Percentiles rank a stretch among this genome's conserved stretches.
Evolutionary conservation across 371 early-diverging fungal genomes (phyloP).

Genomic region (Amoeboradix gromovi): DNA sequence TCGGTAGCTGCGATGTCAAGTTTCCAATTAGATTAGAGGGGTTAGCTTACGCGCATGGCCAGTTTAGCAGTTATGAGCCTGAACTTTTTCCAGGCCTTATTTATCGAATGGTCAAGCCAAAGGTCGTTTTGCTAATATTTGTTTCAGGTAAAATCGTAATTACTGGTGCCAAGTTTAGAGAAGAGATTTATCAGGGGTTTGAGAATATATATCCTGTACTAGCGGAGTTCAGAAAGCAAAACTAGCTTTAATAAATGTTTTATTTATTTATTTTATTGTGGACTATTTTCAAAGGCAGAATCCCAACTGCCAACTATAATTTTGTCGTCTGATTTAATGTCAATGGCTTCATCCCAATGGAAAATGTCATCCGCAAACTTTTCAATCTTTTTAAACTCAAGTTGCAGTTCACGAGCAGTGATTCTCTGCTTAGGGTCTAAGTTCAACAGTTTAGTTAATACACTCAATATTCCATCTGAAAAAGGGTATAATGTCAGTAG

Average conservation of each 20-base stretch:
- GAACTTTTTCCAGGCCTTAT: slow-evolving; percentile 99
- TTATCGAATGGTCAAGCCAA: slow-evolving; percentile 99
- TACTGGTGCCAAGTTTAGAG: slow-evolving; percentile 95
- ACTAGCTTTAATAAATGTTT: not conserved
- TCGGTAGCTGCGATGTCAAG: slow-evolving; percentile 96
- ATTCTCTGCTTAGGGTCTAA: not conserved
- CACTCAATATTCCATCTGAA: not conserved
- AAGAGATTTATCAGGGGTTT: slow-evolving; percentile 98
- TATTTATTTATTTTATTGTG: not conserved
- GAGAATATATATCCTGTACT: slow-evolving; percentile 96
- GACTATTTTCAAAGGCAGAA: not conserved
- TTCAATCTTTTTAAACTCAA: not conserved
- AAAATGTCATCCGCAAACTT: not conserved
- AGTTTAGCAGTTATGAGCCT: slow-evolving; percentile 96
- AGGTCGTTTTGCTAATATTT: slow-evolving; percentile 97
- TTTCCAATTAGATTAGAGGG: slow-evolving; percentile 99
- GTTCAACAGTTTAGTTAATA: not conserved
- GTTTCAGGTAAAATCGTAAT: slow-evolving; percentile 99
- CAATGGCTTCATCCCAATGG: not conserved
- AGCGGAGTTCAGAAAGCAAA: slow-evolving; percentile 13
- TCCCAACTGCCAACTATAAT: not conserved
- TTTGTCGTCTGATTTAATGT: not conserved
- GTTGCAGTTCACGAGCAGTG: not conserved
- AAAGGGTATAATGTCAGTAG: not conserved
- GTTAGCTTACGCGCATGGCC: slow-evolving; percentile 86